Conservation (phyloP, 108 stramenopile species). For the Skeletonema costatum region DNA sequence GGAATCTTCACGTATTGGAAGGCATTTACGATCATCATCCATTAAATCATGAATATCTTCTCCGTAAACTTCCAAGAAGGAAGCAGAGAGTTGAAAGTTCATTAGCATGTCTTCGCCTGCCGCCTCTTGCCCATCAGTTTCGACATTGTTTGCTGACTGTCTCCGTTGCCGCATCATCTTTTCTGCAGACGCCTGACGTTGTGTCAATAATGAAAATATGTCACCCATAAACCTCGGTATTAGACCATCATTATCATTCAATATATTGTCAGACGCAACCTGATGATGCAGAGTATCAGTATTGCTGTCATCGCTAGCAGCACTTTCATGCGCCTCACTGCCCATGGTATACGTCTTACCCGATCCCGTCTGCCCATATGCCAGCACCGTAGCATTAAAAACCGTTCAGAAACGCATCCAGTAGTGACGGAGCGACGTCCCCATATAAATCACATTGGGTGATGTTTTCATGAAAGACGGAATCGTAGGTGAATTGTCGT, state of each 20-base stretch:
- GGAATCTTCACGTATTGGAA: constrained; percentile 19
- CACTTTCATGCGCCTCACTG: constrained; percentile 43
- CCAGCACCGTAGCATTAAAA: constrained; percentile 85
- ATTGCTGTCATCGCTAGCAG: not conserved
- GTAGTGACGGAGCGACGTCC: constrained; percentile 63
- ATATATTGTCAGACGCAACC: constrained; percentile 13
- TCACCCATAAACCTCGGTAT: constrained; percentile 92
- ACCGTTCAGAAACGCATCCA: constrained; percentile 72
- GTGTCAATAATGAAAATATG: constrained; percentile 64
- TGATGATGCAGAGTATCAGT: constrained; percentile 55
- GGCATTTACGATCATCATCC: constrained; percentile 57
- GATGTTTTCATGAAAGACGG: constrained; percentile 64
- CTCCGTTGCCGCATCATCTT: constrained; percentile 54
- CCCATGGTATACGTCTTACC: constrained; percentile 89
- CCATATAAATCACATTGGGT: constrained; percentile 71
- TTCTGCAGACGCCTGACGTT: constrained; percentile 65
- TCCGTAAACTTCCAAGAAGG: constrained; percentile 93
- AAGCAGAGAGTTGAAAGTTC: constrained; percentile 60
- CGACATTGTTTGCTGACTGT: constrained; percentile 34
- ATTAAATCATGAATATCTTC: constrained; percentile 93
- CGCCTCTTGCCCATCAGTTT: constrained; percentile 5
- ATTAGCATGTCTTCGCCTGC: constrained; percentile 48
- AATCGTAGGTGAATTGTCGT: constrained; percentile 77
- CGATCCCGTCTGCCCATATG: constrained; percentile 92
- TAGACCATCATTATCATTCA: constrained; percentile 69